Base-by-base conservation (phyloP, 2,329 filamentous ascomycete species). In the Aspergillus tanneri region DNA sequence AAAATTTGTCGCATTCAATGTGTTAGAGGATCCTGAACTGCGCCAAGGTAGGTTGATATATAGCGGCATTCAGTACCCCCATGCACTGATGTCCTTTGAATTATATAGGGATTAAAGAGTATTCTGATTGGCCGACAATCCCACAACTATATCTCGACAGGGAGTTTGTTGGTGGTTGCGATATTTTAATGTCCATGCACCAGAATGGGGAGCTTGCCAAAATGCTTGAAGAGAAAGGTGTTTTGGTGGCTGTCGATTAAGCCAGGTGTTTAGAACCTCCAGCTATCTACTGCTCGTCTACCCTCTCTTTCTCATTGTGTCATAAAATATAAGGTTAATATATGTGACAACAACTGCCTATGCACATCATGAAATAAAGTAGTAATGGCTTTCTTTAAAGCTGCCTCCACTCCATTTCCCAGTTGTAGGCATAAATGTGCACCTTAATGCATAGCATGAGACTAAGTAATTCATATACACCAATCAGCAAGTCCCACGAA, bases 1-100 rank as follows among this genome's bases (percentile, higher is more conserved):
- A 57, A 97, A 97, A 76, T 99, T 99, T 68, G 88, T 90, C n/a
- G 92, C 93, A 6, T 96, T 96, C 73, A 97, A 99, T 73, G 93
- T 99, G 30, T 74, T 99, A 47, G 93, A 97, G 73, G 91, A 97
- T 69, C 72, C 86, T 3, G 91, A 95, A 67, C 73, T 99, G 66
- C 83, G 93, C 61, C 77, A 85, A 73, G 90, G 88, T 92, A 72
- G 52, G 76, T 67, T 19, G 24, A 21, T n/a, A n/a, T n/a, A n/a
- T n/a, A n/a, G n/a, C n/a, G n/a, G n/a, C n/a, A n/a, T n/a, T n/a
- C n/a, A n/a, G n/a, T n/a, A n/a, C n/a, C n/a, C n/a, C n/a, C n/a
- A n/a, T n/a, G n/a, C 5, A 34, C 7, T 44, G 10, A 23, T 40
- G 6, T 12, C 18, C 27, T n/a, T 46, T 19, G 39, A 39, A 36